Evolutionary conservation across 768 basidiomycete species (phyloP), one percentile per base, ranked within the genome.

Genomic region (Dictyophora rubrovolvata): DNA sequence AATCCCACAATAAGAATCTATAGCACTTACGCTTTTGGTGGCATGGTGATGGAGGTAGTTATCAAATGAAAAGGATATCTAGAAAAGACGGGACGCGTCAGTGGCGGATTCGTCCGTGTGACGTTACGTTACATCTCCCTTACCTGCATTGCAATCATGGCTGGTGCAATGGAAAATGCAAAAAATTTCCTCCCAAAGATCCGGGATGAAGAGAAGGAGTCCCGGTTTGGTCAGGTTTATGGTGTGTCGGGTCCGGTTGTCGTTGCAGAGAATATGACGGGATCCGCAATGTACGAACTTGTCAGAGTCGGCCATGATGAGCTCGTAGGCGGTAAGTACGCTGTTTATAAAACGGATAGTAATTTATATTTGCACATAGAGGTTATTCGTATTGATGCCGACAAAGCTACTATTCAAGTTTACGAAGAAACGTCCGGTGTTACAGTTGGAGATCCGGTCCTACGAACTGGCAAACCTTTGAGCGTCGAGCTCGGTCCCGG

Each of bases 361-460:
- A 11, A 34, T 23, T n/a, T 21, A 51, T 11, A 28, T 18, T 20
- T 56, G 36, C 54, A 23, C 53, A 20, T 67, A 94, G 96, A 99
- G 91, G 96, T 99, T 67, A 99, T 99, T 67, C 84, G 96, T 67
- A 97, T 99, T 74, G 96, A 98, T 65, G 85, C 85, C 62, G 96
- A 99, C 75, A 95, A 96, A 75, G 90, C 90, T 48, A 98, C 96
- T 12, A 97, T 99, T 62, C 96, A 99, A 72, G 96, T 99, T 10
- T 98, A 99, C 68, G 96, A 99, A 73, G 96, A 99, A 77, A 98
- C 95, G 6, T 96, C 95, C 48, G 96, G 96, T 56, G 96, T 99
- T 47, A 97, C 95, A 6, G 94, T 98, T 55, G 96, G 96, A 28
- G 96, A 99, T 75, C 96, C 96, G 52, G 96, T 99, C 17, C 74